phyloP scores from a whole-genome alignment of 1,284 basidiomycete genomes.

The Heimioporus punctisporus region DNA sequence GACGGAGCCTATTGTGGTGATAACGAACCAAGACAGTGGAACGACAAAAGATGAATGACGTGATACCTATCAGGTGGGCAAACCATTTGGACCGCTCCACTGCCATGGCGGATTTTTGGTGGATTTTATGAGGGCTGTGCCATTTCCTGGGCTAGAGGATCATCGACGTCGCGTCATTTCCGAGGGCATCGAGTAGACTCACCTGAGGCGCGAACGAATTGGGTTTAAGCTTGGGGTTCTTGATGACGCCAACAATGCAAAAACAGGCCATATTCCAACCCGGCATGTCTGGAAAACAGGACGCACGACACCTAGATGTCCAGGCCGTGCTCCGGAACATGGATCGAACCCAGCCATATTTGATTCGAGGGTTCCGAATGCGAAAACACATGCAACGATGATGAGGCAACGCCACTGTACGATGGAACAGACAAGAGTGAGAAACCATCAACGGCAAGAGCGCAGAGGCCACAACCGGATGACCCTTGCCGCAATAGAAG shows the following conservation, averaged over 20 bases:
- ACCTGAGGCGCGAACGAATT: too few relatives aligned
- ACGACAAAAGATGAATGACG: neutral
- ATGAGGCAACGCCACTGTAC: neutral
- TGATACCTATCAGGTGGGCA: neutral
- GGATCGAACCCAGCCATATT: neutral
- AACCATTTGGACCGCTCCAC: neutral
- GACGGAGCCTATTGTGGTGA: conserved; percentile 3
- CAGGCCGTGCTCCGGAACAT: neutral
- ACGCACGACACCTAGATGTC: neutral
- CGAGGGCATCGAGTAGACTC: neutral
- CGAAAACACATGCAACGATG: neutral
- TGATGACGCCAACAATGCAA: too few relatives aligned
- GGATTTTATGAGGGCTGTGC: conserved; percentile 5
- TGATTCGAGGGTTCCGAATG: neutral
- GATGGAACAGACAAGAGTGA: neutral
- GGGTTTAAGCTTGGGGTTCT: too few relatives aligned
- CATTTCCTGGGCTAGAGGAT: neutral
- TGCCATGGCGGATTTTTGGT: conserved; percentile 17
- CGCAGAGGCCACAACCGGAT: neutral
- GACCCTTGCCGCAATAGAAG: too few relatives aligned
- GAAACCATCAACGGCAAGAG: neutral
- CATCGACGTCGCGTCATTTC: neutral
- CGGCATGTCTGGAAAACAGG: neutral
- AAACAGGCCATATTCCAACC: too few relatives aligned
- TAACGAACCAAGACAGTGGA: conserved; percentile 23